phyloP scores from a whole-genome alignment of 2,329 filamentous ascomycete species.

The Sporothrix luriei region DNA sequence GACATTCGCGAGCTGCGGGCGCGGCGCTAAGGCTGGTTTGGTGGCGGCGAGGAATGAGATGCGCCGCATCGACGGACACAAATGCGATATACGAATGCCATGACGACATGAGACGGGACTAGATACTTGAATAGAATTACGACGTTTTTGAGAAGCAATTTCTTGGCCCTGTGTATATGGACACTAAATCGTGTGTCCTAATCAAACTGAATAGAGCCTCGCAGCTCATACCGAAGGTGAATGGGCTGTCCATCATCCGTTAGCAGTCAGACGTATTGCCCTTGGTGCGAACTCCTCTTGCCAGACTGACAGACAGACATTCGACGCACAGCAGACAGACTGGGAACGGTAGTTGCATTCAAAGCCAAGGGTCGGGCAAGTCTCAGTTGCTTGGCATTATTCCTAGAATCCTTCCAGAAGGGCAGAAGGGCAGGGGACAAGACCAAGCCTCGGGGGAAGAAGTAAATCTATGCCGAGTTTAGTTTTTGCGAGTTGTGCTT shows the following conservation, averaged over 20 bases:
- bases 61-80: too few relatives aligned
- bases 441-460: background rate
- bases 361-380: background rate
- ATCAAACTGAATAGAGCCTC: background rate
- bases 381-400: conserved; percentile 14
- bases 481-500: background rate
- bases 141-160: too few relatives aligned
- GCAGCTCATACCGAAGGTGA: too few relatives aligned
- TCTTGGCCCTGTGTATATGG: too few relatives aligned
- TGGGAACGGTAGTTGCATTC: background rate
- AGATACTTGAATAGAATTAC: background rate
- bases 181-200: too few relatives aligned
- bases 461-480: background rate
- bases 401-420: conserved; percentile 22
- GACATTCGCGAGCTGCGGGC: conserved; percentile 38
- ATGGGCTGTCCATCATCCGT: too few relatives aligned
- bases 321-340: too few relatives aligned
- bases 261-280: too few relatives aligned
- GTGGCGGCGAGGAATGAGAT: background rate
- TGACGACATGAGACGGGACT: background rate
- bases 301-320: too few relatives aligned
- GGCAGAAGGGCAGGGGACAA: background rate
- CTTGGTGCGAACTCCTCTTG: too few relatives aligned
- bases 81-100: background rate
- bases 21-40: background rate